Conservation (phyloP, 176 grass and related monocot genomes). For the Phragmites australis region DNA sequence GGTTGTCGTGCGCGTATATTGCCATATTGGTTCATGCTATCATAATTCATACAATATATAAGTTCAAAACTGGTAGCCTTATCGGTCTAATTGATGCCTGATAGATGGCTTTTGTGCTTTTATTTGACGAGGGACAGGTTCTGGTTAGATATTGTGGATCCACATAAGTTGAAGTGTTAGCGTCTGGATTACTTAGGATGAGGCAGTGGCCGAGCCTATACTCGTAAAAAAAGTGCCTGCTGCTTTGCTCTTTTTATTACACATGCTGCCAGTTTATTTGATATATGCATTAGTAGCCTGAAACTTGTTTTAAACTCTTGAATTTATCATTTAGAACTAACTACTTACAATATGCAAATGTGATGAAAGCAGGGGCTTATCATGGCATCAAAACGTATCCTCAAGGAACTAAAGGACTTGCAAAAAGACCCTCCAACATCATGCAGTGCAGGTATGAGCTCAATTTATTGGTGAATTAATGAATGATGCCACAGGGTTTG, state of each 20-base stretch:
- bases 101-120: background rate
- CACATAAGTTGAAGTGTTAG: background rate
- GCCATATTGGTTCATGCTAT: background rate
- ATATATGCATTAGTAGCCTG: background rate
- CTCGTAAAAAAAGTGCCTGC: background rate
- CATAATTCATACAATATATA: background rate
- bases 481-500: background rate
- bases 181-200: background rate
- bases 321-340: background rate
- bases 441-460: slow-evolving; percentile 56
- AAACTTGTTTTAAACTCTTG: slow-evolving; percentile 17
- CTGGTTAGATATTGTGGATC: background rate
- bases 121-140: background rate
- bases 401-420: slow-evolving; percentile 65
- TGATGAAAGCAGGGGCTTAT: slow-evolving; percentile 40
- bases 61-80: background rate
- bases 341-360: slow-evolving; percentile 13
- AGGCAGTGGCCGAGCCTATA: background rate
- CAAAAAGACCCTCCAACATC: slow-evolving; percentile 67
- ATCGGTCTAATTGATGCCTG: background rate
- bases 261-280: background rate
- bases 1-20: background rate
- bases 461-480: background rate
- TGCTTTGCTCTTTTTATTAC: background rate
- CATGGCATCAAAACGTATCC: slow-evolving; percentile 66